These are phyloP conservation scores for Aspergillus hancockii DNA, from an alignment of 495 filamentous ascomycete species.

Conservation along the genomic window DNA sequence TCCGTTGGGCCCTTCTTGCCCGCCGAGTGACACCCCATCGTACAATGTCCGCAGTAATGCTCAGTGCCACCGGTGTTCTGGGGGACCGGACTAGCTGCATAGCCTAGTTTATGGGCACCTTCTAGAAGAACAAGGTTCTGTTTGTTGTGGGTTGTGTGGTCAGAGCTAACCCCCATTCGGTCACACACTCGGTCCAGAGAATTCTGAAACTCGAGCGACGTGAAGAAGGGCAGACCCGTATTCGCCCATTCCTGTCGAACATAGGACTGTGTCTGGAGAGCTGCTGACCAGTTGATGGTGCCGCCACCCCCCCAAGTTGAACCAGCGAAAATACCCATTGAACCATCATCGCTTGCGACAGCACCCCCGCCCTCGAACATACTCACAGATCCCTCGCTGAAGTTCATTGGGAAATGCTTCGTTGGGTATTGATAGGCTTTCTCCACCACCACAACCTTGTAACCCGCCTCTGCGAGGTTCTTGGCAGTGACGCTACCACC, in stretches of 20 bases:
- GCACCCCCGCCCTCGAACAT: constrained; percentile 65
- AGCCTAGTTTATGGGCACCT: constrained; percentile 75
- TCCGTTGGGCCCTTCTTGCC: constrained; percentile 79
- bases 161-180: constrained; percentile 75
- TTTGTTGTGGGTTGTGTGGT: constrained; percentile 68
- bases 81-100: constrained; percentile 65
- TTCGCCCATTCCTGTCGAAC: constrained; percentile 84
- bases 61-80: constrained; percentile 71
- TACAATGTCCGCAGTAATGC: constrained; percentile 81
- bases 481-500: constrained; percentile 85
- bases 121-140: constrained; percentile 69
- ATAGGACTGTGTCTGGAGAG: constrained; percentile 75
- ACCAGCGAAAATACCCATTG: constrained; percentile 63
- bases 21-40: constrained; percentile 67
- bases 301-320: constrained; percentile 85
- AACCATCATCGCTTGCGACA: constrained; percentile 61
- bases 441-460: constrained; percentile 78
- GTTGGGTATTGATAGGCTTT: constrained; percentile 75
- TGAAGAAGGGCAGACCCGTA: constrained; percentile 73
- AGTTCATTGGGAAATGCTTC: constrained; percentile 71
- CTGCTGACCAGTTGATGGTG: constrained; percentile 86
- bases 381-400: constrained; percentile 53
- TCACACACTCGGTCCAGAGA: constrained; percentile 72
- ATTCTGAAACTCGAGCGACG: constrained; percentile 70
- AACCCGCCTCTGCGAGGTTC: constrained; percentile 73